Evolutionary conservation across 129 eudicot species (phyloP), one percentile per base, ranked within the genome.

Genomic region (Tagetes erecta): DNA sequence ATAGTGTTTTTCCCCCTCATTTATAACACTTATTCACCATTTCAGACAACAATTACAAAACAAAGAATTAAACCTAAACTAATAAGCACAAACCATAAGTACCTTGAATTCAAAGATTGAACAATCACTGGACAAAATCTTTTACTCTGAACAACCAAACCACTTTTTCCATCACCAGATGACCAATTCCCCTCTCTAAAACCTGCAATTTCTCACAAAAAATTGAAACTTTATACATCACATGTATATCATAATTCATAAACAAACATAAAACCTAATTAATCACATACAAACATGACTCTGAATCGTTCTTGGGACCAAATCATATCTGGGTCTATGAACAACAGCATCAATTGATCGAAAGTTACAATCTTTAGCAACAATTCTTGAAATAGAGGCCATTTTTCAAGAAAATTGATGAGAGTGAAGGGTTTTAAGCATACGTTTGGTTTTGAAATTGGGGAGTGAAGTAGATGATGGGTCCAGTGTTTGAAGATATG

Each of bases 301-400:
- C 0, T 31, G 75, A 50, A 73, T 52, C 68, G 75, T 75, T 76
- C 76, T 76, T 11, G 78, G 56, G 6, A 78, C 20, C 35, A 83
- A 72, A 40, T 78, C 83, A 66, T 37, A 59, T 53, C 80, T 75
- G 72, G 90, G 84, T 76, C 86, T 76, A 38, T 79, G 81, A 73
- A 83, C 64, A 76, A 73, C 79, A 64, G 77, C 82, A 72, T 85
- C 80, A 60, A 39, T 50, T 7, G 83, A 83, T 37, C 59, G 83
- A 80, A 88, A 81, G 38, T 68, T 88, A 51, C 81, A 83, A 59
- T 81, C 87, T 73, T 86, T 83, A 10, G 79, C 82, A 51, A 86
- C 80, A 68, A 81, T 76, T 74, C 91, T 86, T 3, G 91, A 85
- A 33, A 88, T 68, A 39, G 91, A 81, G n/a, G 88, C 88, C 95